Conservation (phyloP, 2,329 filamentous ascomycete species). For the Akanthomyces muscarius region DNA sequence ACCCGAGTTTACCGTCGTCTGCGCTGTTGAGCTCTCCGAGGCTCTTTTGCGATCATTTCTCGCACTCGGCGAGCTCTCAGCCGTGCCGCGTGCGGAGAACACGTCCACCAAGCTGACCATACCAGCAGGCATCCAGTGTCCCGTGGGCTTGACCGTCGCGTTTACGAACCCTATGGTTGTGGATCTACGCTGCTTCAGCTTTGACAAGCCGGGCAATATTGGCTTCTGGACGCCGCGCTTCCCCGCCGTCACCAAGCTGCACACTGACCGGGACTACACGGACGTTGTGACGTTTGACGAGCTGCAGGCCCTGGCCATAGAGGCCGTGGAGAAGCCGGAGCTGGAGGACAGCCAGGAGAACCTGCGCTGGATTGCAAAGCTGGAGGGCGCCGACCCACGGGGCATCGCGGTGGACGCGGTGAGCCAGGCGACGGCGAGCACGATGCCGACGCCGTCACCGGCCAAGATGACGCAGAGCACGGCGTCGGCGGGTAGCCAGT, state of each 20-base stretch:
- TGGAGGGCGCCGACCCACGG: constrained; percentile 53
- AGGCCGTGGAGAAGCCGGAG: constrained; percentile 46
- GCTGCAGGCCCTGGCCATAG: constrained; percentile 61
- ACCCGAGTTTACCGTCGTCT: constrained; percentile 64
- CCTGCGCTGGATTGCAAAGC: constrained; percentile 54
- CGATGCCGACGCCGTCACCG: constrained; percentile 34
- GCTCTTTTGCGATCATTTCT: constrained; percentile 49
- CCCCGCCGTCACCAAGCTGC: constrained; percentile 70
- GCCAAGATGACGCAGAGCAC: constrained; percentile 25
- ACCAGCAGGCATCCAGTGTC: constrained; percentile 40
- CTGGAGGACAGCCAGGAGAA: constrained; percentile 59
- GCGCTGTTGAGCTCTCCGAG: constrained; percentile 54
- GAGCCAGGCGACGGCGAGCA: constrained; percentile 44
- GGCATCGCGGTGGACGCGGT: constrained; percentile 38
- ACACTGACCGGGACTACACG: constrained; percentile 66
- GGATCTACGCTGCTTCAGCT: constrained; percentile 76
- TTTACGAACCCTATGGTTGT: constrained; percentile 73
- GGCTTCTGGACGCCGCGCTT: constrained; percentile 74
- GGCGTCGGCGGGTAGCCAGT: not conserved
- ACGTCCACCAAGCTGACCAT: constrained; percentile 43
- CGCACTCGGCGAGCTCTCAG: constrained; percentile 41
- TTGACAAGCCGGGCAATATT: constrained; percentile 66
- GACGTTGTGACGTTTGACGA: constrained; percentile 68
- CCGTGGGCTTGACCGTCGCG: constrained; percentile 43
- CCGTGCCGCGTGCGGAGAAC: constrained; percentile 37